These are phyloP conservation scores for Brassica carinata DNA, from an alignment of 345 rosid genomes.

Conservation along the genomic window DNA sequence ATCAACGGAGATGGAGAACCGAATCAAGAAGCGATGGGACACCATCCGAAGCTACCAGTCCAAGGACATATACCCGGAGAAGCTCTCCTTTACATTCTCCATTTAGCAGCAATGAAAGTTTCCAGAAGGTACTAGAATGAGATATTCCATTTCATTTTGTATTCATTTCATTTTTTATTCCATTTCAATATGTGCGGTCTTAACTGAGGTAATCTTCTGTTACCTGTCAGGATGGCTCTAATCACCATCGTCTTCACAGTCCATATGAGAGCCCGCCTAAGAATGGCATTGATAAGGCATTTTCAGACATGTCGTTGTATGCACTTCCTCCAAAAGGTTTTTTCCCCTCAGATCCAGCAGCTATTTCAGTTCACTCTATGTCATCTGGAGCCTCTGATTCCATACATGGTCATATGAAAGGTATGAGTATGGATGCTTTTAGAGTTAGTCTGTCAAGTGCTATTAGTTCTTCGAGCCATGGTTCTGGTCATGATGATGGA, in stretches of 20 bases:
- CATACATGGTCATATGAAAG: slow-evolving; percentile 76
- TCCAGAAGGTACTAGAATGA: slow-evolving; percentile 70
- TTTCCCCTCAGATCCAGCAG: slow-evolving; percentile 76
- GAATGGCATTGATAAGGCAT: slow-evolving; percentile 82
- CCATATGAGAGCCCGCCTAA: slow-evolving; percentile 95
- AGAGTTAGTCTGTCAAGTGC: slow-evolving; percentile 98
- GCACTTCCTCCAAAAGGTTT: slow-evolving; percentile 84
- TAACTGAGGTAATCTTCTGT: slow-evolving; percentile 12
- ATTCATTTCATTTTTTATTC: neutral
- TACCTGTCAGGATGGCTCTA: slow-evolving; percentile 66
- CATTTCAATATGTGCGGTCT: neutral
- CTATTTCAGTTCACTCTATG: slow-evolving; percentile 83
- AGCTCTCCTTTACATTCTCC: slow-evolving; percentile 83
- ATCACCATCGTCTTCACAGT: slow-evolving; percentile 75
- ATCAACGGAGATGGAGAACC: slow-evolving; percentile 46
- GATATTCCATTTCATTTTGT: neutral
- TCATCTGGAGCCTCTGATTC: slow-evolving; percentile 95
- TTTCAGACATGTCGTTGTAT: slow-evolving; percentile 78
- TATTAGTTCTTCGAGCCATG: slow-evolving; percentile 53
- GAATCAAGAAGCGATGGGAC: slow-evolving; percentile 51
- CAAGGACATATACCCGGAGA: slow-evolving; percentile 82
- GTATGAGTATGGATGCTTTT: slow-evolving; percentile 75
- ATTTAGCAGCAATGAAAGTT: slow-evolving; percentile 81
- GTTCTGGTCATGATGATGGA: slow-evolving; percentile 54
- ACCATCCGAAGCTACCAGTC: slow-evolving; percentile 80